These are phyloP conservation scores for Sugiyamaella marilandica DNA, from an alignment of 805 yeast species.

Conservation along the genomic window DNA sequence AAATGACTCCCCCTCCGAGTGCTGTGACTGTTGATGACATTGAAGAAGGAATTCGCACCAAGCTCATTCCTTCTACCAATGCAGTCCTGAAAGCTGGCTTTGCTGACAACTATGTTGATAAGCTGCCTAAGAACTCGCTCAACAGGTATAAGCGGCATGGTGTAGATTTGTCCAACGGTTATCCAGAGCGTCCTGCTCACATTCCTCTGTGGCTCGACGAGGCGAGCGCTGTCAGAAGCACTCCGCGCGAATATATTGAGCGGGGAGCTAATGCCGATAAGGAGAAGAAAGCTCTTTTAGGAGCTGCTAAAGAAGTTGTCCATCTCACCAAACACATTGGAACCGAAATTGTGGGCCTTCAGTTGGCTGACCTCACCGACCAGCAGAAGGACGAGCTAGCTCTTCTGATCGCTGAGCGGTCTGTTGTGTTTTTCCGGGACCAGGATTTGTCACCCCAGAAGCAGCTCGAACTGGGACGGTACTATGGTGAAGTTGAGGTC, in stretches of 20 bases:
- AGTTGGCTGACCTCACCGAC: conserved; percentile 40
- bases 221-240: conserved; percentile 36
- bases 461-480: conserved; percentile 43
- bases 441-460: conserved; percentile 42
- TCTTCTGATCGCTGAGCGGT: conserved; percentile 44
- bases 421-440: conserved; percentile 48
- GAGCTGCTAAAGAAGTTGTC: conserved; percentile 40
- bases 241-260: conserved; percentile 29
- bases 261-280: conserved; percentile 38
- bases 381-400: conserved; percentile 47
- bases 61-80: conserved; percentile 2
- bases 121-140: conserved; percentile 27
- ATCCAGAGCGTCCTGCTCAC: conserved; percentile 37
- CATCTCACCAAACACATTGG: conserved; percentile 45
- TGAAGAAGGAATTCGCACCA: conserved; percentile 9
- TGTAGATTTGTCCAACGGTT: conserved; percentile 38
- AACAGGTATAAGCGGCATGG: conserved; percentile 35
- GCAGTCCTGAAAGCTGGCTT: conserved; percentile 3
- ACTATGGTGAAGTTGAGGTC: conserved; percentile 42
- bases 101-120: background rate
- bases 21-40: conserved; percentile 6
- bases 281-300: conserved; percentile 37
- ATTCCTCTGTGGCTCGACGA: conserved; percentile 41
- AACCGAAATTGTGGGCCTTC: conserved; percentile 46
- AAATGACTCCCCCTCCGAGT: conserved; percentile 8